Percentiles rank a stretch among this genome's conserved stretches.
Evolutionary conservation across 306 rosid species (phyloP).

Genomic region (Cotoneaster glaucophyllus): DNA sequence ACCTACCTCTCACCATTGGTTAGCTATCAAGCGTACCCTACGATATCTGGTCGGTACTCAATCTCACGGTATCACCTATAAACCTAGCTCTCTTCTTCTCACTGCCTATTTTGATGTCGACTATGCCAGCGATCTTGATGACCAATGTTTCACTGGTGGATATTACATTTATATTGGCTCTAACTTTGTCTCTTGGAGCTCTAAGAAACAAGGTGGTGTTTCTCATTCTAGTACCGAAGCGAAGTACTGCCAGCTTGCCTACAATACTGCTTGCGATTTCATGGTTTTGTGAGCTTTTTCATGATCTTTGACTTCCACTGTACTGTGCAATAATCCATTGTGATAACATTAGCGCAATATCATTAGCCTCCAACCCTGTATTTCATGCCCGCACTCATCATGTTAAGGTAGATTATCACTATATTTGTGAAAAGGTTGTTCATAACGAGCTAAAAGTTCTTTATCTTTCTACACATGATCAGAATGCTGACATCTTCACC

Average conservation of each 20-base stretch:
- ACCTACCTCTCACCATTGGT: background rate
- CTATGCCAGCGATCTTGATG: background rate
- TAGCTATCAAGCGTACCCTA: background rate
- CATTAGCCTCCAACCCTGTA: no score
- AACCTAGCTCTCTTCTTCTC: background rate
- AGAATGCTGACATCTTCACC: no score
- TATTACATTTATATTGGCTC: background rate
- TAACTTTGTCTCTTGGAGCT: background rate
- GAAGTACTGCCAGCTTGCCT: background rate
- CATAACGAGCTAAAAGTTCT: no score
- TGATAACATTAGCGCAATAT: background rate
- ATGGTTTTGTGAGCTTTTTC: background rate
- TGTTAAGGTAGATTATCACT: no score
- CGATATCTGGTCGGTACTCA: background rate
- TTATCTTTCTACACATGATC: no score
- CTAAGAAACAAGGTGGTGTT: background rate
- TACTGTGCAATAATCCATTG: background rate
- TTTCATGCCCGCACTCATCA: no score
- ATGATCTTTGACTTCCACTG: background rate
- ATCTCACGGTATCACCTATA: background rate
- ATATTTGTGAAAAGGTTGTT: no score
- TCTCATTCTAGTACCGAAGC: background rate
- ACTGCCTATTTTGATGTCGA: background rate
- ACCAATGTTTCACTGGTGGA: background rate
- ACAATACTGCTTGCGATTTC: background rate